Base-by-base conservation (phyloP, 2,329 filamentous ascomycete genomes). In the Decorospora gaudefroyi region DNA sequence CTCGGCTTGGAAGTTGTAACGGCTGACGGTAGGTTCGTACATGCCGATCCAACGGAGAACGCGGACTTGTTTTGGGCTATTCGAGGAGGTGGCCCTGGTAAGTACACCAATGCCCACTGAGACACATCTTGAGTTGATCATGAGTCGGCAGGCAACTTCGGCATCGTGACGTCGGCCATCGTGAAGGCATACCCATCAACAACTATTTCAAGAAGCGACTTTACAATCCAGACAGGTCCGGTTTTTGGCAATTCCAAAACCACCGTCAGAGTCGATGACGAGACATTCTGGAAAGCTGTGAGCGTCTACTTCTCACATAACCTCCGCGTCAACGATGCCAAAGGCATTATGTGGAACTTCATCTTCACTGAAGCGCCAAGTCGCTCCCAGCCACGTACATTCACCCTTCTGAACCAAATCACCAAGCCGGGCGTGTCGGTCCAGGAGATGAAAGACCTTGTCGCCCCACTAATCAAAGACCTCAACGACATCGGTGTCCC, bases 11-110 rank as follows among this genome's bases (percentile, higher is more conserved):
- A 65, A 33, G 41, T 66, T 8, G 57, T 63, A 2, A 59, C 60
- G 4, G 57, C 62, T 0, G 57, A 63, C 35, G 62, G 64, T 8
- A 50, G 32, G 18, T 60, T 65, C 34, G 41, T 65, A 1, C 56
- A 61, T 31, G 59, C 57, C 1, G 46, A 56, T 37, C 50, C 54
- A 2, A 30, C 42, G 5, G 46, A 55, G 16, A 63, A 65, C 16
- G 28, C 47, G n/a, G 61, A 67, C 30, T 34, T 66, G 2, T 66
- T 66, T 28, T 67, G 52, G 47, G 64, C 62, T 0, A 49, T 68
- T 15, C 55, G 64, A 9, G 62, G 64, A 16, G 64, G 64, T 4
- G 65, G 65, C 2, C 60, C 60, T n/a, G 51, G 63, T 59, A 53
- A 41, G 51, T 37, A 3, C 16, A 5, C 7, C 21, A 10, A 0